These are phyloP conservation scores for Chrysosporium keratinophilum DNA, from an alignment of 2,329 filamentous ascomycete genomes.

Conservation along the genomic window DNA sequence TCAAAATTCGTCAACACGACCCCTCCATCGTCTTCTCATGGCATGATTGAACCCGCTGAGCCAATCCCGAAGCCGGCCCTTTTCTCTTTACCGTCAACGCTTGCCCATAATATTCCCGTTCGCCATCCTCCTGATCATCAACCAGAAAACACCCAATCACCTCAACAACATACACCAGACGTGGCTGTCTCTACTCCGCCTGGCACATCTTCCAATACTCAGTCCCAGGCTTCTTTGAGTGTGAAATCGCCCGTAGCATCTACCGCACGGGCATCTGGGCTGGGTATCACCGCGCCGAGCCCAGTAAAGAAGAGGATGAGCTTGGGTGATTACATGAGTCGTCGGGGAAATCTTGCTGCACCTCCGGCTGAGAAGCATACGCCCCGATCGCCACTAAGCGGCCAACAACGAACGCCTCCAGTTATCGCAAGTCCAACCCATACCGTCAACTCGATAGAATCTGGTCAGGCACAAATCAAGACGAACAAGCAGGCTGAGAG, in stretches of 20 bases:
- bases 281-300: constrained; percentile 34
- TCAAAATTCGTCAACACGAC: constrained; percentile 10
- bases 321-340: constrained; percentile 41
- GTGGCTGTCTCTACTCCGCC: neutral
- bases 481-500: neutral
- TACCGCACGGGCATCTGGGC: constrained; percentile 15
- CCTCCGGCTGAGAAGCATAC: constrained; percentile 35
- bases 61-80: constrained; percentile 19
- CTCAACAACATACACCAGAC: constrained; percentile 18
- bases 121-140: constrained; percentile 13
- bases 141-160: constrained; percentile 22
- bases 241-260: neutral
- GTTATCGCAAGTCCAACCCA: constrained; percentile 12
- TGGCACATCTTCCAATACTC: neutral
- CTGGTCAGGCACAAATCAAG: neutral
- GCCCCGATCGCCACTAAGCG: constrained; percentile 21
- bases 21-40: neutral
- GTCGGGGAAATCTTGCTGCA: constrained; percentile 32
- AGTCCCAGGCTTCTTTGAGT: neutral
- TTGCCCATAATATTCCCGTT: constrained; percentile 30
- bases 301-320: constrained; percentile 44
- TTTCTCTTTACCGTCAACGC: constrained; percentile 31
- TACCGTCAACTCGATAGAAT: constrained; percentile 13
- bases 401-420: constrained; percentile 18
- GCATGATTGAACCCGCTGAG: neutral